Evolutionary conservation across 441 rosid species (phyloP).

Genomic region (Manihot esculenta): DNA sequence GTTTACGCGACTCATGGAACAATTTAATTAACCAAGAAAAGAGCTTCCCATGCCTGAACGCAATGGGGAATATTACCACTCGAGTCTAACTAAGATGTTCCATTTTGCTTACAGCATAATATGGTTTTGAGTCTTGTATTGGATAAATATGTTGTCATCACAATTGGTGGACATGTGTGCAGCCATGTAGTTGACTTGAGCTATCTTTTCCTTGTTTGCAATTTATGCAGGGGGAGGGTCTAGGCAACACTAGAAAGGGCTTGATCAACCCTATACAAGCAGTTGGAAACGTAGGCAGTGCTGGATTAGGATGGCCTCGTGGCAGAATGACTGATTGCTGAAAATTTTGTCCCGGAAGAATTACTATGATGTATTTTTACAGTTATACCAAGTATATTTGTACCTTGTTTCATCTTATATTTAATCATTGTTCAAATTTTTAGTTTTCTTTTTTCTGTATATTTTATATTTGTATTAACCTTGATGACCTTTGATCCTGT

Average conservation of each 20-base stretch:
- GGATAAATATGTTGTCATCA: not conserved
- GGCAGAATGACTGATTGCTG: slow-evolving; percentile 26
- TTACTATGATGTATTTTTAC: not conserved
- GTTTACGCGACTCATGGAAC: not conserved
- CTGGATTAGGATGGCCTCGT: slow-evolving; percentile 77
- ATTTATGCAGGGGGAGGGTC: slow-evolving; percentile 68
- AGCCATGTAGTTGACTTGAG: not conserved
- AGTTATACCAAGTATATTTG: not conserved
- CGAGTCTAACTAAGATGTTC: too few species aligned
- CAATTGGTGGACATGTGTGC: not conserved
- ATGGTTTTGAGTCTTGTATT: not conserved
- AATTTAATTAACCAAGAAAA: not conserved
- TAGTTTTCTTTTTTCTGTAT: too few species aligned
- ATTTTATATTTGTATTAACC: too few species aligned
- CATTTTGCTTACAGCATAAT: too few species aligned
- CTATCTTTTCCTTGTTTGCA: not conserved
- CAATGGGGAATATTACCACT: not conserved
- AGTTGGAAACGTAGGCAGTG: slow-evolving; percentile 71
- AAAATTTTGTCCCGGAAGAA: not conserved
- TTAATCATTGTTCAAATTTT: too few species aligned
- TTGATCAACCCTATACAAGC: slow-evolving; percentile 68
- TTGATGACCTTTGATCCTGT: too few species aligned
- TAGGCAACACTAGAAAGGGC: slow-evolving; percentile 69
- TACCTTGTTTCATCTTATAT: too few species aligned
- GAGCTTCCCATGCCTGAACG: not conserved